Percentiles rank a stretch among this genome's conserved stretches.
These are phyloP conservation scores for Ceratocystis alfenasii DNA, from an alignment of 2,329 filamentous ascomycete genomes.

Conservation along the genomic window DNA sequence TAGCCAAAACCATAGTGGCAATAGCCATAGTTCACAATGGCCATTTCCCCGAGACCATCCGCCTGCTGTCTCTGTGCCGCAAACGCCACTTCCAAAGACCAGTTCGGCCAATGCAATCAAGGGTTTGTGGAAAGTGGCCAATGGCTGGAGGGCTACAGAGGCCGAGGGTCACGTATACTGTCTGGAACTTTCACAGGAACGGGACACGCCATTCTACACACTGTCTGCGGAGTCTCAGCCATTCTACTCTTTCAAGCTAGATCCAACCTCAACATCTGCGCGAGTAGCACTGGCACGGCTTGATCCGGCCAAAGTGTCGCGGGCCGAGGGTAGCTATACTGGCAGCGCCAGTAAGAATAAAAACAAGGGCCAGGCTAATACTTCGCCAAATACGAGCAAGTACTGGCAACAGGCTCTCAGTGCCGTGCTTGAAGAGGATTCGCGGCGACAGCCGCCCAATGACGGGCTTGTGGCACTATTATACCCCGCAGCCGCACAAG, in stretches of 20 bases:
- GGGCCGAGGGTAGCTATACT: constrained; percentile 32
- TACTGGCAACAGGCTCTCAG: constrained; percentile 47
- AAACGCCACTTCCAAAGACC: constrained; percentile 34
- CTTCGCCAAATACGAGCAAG: constrained; percentile 30
- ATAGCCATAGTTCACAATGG: constrained; percentile 22
- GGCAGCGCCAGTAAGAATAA: constrained; percentile 25
- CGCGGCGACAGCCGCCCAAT: constrained; percentile 42
- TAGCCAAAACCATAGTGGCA: constrained; percentile 1
- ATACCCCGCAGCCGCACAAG: constrained; percentile 54
- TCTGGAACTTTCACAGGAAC: constrained; percentile 43
- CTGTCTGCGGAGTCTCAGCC: constrained; percentile 50
- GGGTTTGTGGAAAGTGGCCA: constrained; percentile 55
- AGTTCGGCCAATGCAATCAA: constrained; percentile 51
- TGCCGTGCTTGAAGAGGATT: constrained; percentile 46
- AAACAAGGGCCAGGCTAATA: constrained; percentile 19
- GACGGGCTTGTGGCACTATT: constrained; percentile 56
- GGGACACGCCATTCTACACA: constrained; percentile 53
- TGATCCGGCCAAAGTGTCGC: constrained; percentile 48
- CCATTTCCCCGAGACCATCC: constrained; percentile 29
- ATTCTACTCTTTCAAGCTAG: constrained; percentile 54
- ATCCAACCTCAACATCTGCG: constrained; percentile 52
- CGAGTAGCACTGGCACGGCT: constrained; percentile 47
- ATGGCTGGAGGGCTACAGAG: constrained; percentile 53
- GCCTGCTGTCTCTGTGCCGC: constrained; percentile 31
- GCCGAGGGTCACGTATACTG: constrained; percentile 49